Conservation (phyloP, 768 basidiomycete species). For the Lactarius pseudohatsudake region DNA sequence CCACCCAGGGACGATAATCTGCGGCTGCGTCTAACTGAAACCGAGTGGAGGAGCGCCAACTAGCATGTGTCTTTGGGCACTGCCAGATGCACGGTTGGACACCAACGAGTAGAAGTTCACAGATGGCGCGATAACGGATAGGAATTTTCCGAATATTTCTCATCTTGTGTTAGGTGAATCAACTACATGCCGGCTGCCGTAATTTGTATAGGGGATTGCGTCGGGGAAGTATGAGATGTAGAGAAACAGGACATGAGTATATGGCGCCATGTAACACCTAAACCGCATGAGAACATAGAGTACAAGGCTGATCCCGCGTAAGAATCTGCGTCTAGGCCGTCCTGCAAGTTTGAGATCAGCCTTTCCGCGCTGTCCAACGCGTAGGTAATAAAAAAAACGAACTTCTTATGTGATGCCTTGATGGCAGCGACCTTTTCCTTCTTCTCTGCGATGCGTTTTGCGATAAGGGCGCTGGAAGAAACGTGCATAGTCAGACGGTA, state of each 20-base stretch:
- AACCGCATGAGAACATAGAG: slow-evolving; percentile 19
- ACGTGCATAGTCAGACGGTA: slow-evolving; percentile 11
- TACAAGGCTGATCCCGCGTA: slow-evolving; percentile 13
- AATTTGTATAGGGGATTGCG: slow-evolving; percentile 17
- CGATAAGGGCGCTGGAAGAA: slow-evolving; percentile 56
- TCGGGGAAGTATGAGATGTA: slow-evolving; percentile 19
- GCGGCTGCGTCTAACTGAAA: neutral
- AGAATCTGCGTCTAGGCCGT: slow-evolving; percentile 22
- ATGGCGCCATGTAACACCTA: slow-evolving; percentile 21
- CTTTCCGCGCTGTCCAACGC: neutral
- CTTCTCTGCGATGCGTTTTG: slow-evolving; percentile 91
- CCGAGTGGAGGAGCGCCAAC: neutral
- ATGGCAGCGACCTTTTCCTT: slow-evolving; percentile 87
- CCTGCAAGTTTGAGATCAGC: slow-evolving; percentile 11
- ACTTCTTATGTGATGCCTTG: slow-evolving; percentile 83
- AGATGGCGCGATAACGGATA: neutral
- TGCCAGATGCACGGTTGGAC: neutral
- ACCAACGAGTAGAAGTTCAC: neutral
- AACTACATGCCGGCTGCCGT: neutral
- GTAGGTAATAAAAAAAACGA: slow-evolving; percentile 27
- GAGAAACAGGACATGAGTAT: slow-evolving; percentile 24
- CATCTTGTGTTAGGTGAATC: neutral
- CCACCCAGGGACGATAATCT: neutral
- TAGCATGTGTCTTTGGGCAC: neutral
- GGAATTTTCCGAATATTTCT: neutral